phyloP scores from a whole-genome alignment of 2,329 filamentous ascomycete species.

The Xylaria sp. region DNA sequence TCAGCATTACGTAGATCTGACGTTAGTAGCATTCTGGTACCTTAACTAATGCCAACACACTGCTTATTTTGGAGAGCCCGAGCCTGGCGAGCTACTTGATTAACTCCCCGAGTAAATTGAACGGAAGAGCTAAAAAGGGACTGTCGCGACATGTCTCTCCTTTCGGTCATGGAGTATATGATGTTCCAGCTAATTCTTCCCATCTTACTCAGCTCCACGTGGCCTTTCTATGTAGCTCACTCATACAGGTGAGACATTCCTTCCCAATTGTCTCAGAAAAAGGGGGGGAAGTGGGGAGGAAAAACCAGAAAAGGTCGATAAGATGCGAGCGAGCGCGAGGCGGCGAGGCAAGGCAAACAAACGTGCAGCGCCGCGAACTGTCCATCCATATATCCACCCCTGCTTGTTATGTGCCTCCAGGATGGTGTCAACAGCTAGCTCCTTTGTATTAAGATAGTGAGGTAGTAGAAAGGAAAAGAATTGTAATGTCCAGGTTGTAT shows the following conservation, averaged over 20 bases:
- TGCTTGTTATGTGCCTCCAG: too few relatives aligned
- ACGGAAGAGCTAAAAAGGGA: neutral
- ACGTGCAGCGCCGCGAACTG: conserved; percentile 6
- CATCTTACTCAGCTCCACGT: conserved; percentile 29
- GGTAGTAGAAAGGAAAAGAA: neutral
- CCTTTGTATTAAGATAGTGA: too few relatives aligned
- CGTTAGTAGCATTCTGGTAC: neutral
- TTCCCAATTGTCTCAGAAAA: neutral
- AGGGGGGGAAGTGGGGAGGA: neutral
- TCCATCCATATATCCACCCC: conserved; percentile 1
- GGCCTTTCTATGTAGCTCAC: neutral
- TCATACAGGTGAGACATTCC: conserved; percentile 3
- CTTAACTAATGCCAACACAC: neutral
- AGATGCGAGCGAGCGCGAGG: conserved; percentile 2
- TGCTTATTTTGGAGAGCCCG: neutral
- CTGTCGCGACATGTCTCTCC: conserved; percentile 28
- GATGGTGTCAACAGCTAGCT: neutral
- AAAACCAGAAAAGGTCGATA: neutral
- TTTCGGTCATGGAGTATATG: conserved; percentile 17
- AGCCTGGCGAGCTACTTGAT: neutral
- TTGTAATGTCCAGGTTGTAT: neutral
- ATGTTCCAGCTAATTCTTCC: conserved; percentile 19
- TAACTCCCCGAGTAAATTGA: neutral
- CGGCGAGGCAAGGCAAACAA: conserved; percentile 15
- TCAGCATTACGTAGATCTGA: conserved; percentile 5